phyloP scores from a whole-genome alignment of 805 yeast genomes.

The Metschnikowia hibisci region DNA sequence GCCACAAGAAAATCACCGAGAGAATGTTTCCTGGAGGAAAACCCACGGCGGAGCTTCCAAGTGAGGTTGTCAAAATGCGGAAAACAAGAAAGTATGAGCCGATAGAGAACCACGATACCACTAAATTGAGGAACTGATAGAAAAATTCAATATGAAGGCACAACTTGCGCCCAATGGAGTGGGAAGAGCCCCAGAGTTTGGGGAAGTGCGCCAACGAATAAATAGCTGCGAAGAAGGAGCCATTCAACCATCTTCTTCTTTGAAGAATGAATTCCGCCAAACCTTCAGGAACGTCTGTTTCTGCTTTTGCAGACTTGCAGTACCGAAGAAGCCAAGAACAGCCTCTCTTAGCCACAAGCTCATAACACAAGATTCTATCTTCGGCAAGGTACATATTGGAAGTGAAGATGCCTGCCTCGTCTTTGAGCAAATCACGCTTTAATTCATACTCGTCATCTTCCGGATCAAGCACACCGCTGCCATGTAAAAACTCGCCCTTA shows the following conservation, averaged over 20 bases:
- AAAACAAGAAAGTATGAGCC: constrained; percentile 63
- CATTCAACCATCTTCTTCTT: constrained; percentile 67
- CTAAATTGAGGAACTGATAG: constrained; percentile 50
- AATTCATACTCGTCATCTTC: constrained; percentile 37
- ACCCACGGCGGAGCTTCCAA: constrained; percentile 33
- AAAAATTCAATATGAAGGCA: constrained; percentile 52
- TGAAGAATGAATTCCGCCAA: constrained; percentile 61
- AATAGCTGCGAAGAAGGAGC: constrained; percentile 64
- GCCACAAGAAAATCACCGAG: constrained; percentile 51
- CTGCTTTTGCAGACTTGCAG: constrained; percentile 61
- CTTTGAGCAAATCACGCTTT: constrained; percentile 29
- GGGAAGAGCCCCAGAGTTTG: constrained; percentile 52
- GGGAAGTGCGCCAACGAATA: constrained; percentile 54
- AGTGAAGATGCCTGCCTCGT: constrained; percentile 70
- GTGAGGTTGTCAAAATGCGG: constrained; percentile 55
- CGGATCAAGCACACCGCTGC: constrained; percentile 43
- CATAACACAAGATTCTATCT: constrained; percentile 96
- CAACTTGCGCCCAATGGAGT: constrained; percentile 47
- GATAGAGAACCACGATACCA: constrained; percentile 61
- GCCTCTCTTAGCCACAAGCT: constrained; percentile 70
- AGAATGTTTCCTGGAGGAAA: constrained; percentile 46
- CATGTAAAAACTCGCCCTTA: constrained; percentile 83
- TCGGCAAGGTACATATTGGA: constrained; percentile 97
- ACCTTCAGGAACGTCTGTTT: constrained; percentile 64
- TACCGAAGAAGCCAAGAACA: constrained; percentile 61